A percentile compares a stretch with the other conserved stretches of the same genome.
phyloP scores from a whole-genome alignment of 139 green algal species.

The Eudorina sp. region DNA sequence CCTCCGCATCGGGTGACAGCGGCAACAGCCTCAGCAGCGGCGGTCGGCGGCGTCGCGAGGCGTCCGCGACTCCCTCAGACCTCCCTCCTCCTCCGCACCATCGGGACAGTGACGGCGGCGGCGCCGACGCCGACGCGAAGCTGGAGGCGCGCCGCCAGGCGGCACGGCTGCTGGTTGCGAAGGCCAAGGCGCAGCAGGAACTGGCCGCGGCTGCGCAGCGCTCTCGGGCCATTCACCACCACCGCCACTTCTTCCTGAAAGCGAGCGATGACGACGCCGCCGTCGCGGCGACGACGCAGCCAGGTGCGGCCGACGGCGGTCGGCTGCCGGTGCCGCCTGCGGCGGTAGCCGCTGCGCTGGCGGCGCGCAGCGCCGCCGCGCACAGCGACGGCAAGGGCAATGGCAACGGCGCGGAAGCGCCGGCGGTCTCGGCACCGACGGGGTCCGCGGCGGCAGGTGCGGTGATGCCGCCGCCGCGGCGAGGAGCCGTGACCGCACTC shows the following conservation, averaged over 20 bases:
- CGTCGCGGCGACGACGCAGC: background rate
- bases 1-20: background rate
- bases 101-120: background rate
- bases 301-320: too few species aligned
- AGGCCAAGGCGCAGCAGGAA: constrained; percentile 34
- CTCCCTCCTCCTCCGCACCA: background rate
- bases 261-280: background rate
- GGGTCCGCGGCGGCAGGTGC: background rate
- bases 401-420: background rate
- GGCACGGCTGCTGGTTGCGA: constrained; percentile 23
- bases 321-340: background rate
- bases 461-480: background rate
- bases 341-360: constrained; percentile 16
- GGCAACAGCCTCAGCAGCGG: background rate
- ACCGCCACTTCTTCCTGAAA: constrained; percentile 41
- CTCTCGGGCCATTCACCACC: constrained; percentile 36
- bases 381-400: too few species aligned
- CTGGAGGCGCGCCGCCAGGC: constrained; percentile 37
- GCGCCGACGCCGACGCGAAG: background rate
- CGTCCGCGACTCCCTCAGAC: background rate
- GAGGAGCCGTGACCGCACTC: too few species aligned
- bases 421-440: background rate
- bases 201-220: constrained; percentile 36
- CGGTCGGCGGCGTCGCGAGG: background rate
- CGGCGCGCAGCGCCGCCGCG: background rate